Conservation (phyloP, 2,329 filamentous ascomycete species). For the Bertia moriformis region DNA sequence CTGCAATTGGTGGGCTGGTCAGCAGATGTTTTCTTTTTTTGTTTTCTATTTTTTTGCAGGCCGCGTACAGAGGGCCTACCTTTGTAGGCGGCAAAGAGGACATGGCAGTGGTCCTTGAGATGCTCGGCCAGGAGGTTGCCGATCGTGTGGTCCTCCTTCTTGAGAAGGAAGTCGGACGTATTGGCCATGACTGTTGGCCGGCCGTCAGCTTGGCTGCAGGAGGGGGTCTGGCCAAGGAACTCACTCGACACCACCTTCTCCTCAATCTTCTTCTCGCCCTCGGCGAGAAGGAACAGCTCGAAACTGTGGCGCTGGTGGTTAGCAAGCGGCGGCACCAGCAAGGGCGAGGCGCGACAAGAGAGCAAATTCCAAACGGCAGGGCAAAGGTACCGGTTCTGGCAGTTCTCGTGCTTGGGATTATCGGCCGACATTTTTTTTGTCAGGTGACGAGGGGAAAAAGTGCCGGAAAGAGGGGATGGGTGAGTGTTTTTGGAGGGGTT, state of each 20-base stretch:
- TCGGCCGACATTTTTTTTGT: constrained; percentile 13
- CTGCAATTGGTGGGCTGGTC: constrained; percentile 13
- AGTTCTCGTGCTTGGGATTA: constrained; percentile 23
- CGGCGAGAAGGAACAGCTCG: constrained; percentile 77
- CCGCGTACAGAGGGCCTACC: constrained; percentile 27
- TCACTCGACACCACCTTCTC: constrained; percentile 80
- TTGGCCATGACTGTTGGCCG: constrained; percentile 63
- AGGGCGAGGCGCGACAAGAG: too few species aligned
- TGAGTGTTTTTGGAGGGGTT: too few species aligned
- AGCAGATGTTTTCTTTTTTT: too few species aligned
- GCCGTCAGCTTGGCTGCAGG: constrained; percentile 2
- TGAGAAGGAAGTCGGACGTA: constrained; percentile 85
- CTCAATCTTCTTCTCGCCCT: constrained; percentile 87
- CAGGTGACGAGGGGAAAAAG: too few species aligned
- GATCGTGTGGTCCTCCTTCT: constrained; percentile 93
- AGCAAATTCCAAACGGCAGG: too few species aligned
- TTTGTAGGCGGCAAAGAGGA: constrained; percentile 87
- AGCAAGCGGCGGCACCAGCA: background rate
- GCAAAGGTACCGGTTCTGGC: too few species aligned
- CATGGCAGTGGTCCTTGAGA: constrained; percentile 69
- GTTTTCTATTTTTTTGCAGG: background rate
- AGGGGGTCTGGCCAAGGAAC: constrained; percentile 4
- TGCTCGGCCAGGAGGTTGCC: constrained; percentile 79
- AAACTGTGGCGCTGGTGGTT: constrained; percentile 60
- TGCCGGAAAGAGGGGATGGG: too few species aligned